phyloP scores from a whole-genome alignment of 2,329 filamentous ascomycete genomes.

The Xylaria arbuscula region DNA sequence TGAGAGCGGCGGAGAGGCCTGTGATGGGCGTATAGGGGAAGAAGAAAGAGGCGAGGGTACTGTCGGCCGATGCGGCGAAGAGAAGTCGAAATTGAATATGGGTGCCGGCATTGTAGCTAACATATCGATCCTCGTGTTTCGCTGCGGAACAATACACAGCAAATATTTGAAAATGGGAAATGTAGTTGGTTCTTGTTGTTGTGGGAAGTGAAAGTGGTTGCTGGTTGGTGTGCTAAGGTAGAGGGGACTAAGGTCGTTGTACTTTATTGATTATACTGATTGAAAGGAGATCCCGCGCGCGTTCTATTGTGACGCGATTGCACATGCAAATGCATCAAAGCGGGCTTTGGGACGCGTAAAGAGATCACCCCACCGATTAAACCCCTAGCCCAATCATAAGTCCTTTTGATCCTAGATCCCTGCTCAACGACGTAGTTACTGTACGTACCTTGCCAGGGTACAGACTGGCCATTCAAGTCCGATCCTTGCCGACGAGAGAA shows the following conservation, averaged over 20 bases:
- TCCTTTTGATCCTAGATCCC: not conserved
- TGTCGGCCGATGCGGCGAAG: conserved; percentile 58
- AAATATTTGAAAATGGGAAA: not conserved
- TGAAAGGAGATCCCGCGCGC: conserved; percentile 33
- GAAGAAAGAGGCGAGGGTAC: conserved; percentile 69
- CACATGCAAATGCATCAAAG: conserved; percentile 33
- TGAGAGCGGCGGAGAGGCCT: conserved; percentile 58
- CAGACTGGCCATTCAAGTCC: conserved; percentile 13
- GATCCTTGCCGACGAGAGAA: conserved; percentile 35
- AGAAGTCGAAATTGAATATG: conserved; percentile 55
- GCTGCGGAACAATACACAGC: not conserved
- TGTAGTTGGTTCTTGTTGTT: conserved; percentile 11
- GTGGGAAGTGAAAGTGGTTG: conserved; percentile 2
- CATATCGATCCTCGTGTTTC: conserved; percentile 44
- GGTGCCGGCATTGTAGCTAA: conserved; percentile 54
- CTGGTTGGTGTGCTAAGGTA: not conserved
- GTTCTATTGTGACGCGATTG: conserved; percentile 24
- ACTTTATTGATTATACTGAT: conserved; percentile 1
- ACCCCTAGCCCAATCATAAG: conserved; percentile 7
- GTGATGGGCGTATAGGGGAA: conserved; percentile 66
- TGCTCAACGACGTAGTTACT: not conserved
- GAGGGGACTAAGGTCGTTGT: not conserved
- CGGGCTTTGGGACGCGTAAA: conserved; percentile 46
- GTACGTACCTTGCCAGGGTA: conserved; percentile 4
- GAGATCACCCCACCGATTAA: conserved; percentile 23